Base-by-base conservation (phyloP, 345 rosid species). In the Bruguiera parviflora region DNA sequence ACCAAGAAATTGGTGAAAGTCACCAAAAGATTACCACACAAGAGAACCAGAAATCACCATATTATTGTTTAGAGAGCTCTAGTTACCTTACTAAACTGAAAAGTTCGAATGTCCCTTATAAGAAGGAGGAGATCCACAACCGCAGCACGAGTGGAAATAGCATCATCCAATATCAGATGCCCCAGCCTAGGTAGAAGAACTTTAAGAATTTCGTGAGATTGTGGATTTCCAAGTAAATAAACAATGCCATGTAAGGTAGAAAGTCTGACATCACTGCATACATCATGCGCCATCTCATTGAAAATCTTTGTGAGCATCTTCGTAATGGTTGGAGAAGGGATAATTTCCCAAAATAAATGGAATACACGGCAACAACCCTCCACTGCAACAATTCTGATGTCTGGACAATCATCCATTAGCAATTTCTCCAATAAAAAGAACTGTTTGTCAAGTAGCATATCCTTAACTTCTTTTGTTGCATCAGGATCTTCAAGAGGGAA, bases 401-500 rank as follows among this genome's bases (percentile, higher is more conserved):
- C 92, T 49, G 96, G 96, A 55, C 96, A 88, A 75, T 88, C 96
- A 81, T 95, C 99, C 77, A 74, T 77, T 71, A 95, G 84, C 69
- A 89, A 67, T 70, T 75, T 88, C 78, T 95, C 99, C 80, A 89
- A 52, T 78, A 95, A 79, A 75, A 84, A 92, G 85, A 89, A 92
- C 82, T 95, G 96, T 67, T 81, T 95, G 63, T 88, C 93, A 57
- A 88, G 89, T 65, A 91, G 71, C 5, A 84, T 74, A 82, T 94
- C 97, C 75, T 94, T 92, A 31, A 68, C 92, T 80, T 92, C 99
- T 78, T 92, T 94, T 25, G 89, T 88, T 67, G 92, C 77, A 76
- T 88, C 95, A 27, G 99, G 99, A 82, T 94, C 92, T 79, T 94
- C 97, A 74, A 94, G 83, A 16, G 98, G 99, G 69, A 91, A 91